These are phyloP conservation scores for Aspergillus persii DNA, from an alignment of 2,329 filamentous ascomycete genomes.

Conservation along the genomic window DNA sequence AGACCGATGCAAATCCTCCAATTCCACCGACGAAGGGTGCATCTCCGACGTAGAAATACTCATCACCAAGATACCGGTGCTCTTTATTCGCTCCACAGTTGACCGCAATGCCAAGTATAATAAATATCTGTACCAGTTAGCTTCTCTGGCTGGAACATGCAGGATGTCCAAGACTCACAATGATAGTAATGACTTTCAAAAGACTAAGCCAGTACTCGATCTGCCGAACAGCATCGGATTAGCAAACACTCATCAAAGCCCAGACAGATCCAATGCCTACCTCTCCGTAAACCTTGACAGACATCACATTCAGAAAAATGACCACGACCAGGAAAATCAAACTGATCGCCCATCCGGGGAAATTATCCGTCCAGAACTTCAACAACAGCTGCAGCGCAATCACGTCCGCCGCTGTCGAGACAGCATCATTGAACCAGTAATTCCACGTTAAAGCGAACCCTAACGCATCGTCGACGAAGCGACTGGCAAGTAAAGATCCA, in stretches of 20 bases:
- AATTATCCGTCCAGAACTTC: conserved; percentile 61
- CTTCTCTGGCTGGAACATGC: conserved; percentile 34
- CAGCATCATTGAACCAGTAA: conserved; percentile 65
- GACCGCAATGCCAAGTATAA: conserved; percentile 61
- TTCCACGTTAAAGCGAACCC: conserved; percentile 48
- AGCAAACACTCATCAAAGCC: conserved; percentile 1
- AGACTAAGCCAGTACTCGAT: conserved; percentile 44
- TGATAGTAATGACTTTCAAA: conserved; percentile 42
- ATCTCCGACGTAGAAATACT: conserved; percentile 58
- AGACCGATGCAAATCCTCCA: conserved; percentile 64
- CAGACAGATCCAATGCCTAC: conserved; percentile 24
- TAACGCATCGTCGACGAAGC: conserved; percentile 45
- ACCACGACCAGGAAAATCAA: conserved; percentile 60
- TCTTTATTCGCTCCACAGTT: conserved; percentile 57
- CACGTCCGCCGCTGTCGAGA: conserved; percentile 59
- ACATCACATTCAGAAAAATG: conserved; percentile 53
- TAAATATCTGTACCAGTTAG: conserved; percentile 50
- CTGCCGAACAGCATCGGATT: conserved; percentile 13
- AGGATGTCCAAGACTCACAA: conserved; percentile 29
- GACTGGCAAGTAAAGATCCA: conserved; percentile 20
- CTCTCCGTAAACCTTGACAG: conserved; percentile 56
- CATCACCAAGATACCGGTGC: conserved; percentile 57
- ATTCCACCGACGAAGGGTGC: conserved; percentile 66
- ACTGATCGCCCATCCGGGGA: conserved; percentile 63
- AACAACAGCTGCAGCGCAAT: conserved; percentile 59